These are phyloP conservation scores for Daldinia decipiens DNA, from an alignment of 495 filamentous ascomycete genomes.

Conservation along the genomic window DNA sequence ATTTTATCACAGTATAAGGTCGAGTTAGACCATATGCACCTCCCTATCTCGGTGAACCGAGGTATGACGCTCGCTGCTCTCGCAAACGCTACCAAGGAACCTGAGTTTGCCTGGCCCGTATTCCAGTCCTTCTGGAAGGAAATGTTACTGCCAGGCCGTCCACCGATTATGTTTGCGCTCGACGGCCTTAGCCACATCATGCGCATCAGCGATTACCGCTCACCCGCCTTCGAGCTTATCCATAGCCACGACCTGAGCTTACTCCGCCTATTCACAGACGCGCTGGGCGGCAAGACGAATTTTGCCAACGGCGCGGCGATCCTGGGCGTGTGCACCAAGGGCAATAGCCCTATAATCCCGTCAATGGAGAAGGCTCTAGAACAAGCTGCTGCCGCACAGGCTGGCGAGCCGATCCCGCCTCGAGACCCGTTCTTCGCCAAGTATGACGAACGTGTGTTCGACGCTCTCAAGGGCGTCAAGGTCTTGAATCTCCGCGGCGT, in stretches of 20 bases:
- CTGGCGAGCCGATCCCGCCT: constrained; percentile 58
- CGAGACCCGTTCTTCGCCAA: constrained; percentile 69
- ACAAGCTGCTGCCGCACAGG: constrained; percentile 58
- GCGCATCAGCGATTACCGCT: constrained; percentile 75
- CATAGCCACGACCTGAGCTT: constrained; percentile 88
- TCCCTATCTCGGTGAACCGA: constrained; percentile 63
- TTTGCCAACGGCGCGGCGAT: constrained; percentile 84
- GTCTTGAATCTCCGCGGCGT: constrained; percentile 69
- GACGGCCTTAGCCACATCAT: constrained; percentile 86
- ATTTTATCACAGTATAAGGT: constrained; percentile 69
- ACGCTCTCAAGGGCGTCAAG: constrained; percentile 63
- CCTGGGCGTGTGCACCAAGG: constrained; percentile 74
- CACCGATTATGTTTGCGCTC: constrained; percentile 79
- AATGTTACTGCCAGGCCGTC: constrained; percentile 70
- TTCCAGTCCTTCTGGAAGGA: constrained; percentile 86
- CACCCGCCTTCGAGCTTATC: constrained; percentile 71
- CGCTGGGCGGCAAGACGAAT: constrained; percentile 65
- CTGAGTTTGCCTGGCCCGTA: constrained; percentile 78
- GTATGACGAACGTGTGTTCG: constrained; percentile 73
- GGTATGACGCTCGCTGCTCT: constrained; percentile 74
- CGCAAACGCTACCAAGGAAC: constrained; percentile 75
- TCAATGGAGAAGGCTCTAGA: constrained; percentile 72
- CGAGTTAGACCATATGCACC: constrained; percentile 68
- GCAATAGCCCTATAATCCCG: constrained; percentile 69
- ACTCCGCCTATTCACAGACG: constrained; percentile 76